Conservation (phyloP, 768 basidiomycete genomes). For the Daedaleopsis sinensis region DNA sequence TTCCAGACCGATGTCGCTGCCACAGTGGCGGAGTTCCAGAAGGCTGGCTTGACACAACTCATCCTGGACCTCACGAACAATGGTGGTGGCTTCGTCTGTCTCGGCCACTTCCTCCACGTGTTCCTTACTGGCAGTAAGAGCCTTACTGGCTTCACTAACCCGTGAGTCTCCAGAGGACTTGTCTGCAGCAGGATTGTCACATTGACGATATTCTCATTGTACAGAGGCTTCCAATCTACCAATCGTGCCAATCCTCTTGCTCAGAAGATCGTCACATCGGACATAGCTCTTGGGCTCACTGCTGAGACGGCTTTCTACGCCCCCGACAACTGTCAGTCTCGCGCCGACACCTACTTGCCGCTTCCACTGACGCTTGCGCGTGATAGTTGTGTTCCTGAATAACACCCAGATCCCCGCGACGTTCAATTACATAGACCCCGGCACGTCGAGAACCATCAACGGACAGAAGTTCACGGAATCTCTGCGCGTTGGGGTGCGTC, state of each 20-base stretch:
- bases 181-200: not conserved
- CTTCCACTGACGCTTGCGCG: not conserved
- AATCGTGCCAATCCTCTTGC: constrained; percentile 59
- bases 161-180: constrained; percentile 39
- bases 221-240: constrained; percentile 59
- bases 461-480: constrained; percentile 33
- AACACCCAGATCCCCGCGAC: constrained; percentile 27
- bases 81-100: constrained; percentile 64
- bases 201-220: not conserved
- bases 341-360: not conserved
- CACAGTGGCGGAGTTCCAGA: constrained; percentile 48
- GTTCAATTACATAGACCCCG: constrained; percentile 36
- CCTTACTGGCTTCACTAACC: constrained; percentile 40
- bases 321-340: constrained; percentile 46
- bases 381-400: constrained; percentile 36
- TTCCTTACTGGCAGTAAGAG: constrained; percentile 52
- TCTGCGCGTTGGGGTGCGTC: constrained; percentile 37
- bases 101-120: constrained; percentile 62
- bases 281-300: constrained; percentile 49
- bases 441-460: constrained; percentile 31
- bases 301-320: constrained; percentile 45
- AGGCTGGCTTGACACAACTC: constrained; percentile 50
- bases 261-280: constrained; percentile 56
- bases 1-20: constrained; percentile 56
- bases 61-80: constrained; percentile 66